Evolutionary conservation across 331 rosid species (phyloP).

Genomic region (Dryas integrifolia): DNA sequence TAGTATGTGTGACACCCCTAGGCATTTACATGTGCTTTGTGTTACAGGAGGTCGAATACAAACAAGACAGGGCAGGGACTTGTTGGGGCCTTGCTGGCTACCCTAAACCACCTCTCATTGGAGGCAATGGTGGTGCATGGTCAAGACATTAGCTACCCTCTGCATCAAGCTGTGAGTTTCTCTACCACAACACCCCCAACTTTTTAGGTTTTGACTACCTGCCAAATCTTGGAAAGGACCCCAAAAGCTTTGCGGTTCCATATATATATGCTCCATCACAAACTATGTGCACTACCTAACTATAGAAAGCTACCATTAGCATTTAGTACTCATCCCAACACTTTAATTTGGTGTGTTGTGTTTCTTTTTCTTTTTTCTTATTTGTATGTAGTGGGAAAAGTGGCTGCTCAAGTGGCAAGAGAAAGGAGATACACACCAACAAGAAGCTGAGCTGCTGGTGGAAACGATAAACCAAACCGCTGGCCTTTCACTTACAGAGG

Average conservation of each 20-base stretch:
- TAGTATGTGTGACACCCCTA: background rate
- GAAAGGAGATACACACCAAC: conserved; percentile 54
- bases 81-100: conserved; percentile 47
- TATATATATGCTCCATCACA: no score
- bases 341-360: background rate
- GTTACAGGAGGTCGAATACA: conserved; percentile 47
- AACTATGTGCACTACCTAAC: background rate
- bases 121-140: conserved; percentile 58
- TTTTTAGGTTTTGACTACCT: background rate
- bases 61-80: conserved; percentile 46
- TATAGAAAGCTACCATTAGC: background rate
- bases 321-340: background rate
- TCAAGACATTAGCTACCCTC: conserved; percentile 56
- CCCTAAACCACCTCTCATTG: conserved; percentile 61
- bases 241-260: no score
- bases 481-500: conserved; percentile 44
- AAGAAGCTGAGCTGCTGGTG: conserved; percentile 64
- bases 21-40: background rate
- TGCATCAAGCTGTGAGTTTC: conserved; percentile 57
- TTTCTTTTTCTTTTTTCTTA: background rate
- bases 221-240: background rate
- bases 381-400: conserved; percentile 60
- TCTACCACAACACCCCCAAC: background rate
- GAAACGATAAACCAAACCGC: conserved; percentile 60
- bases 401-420: conserved; percentile 74